Percentiles rank a stretch among this genome's conserved stretches.
These are phyloP conservation scores for Laguncularia racemosa DNA, from an alignment of 345 rosid species.

Conservation along the genomic window DNA sequence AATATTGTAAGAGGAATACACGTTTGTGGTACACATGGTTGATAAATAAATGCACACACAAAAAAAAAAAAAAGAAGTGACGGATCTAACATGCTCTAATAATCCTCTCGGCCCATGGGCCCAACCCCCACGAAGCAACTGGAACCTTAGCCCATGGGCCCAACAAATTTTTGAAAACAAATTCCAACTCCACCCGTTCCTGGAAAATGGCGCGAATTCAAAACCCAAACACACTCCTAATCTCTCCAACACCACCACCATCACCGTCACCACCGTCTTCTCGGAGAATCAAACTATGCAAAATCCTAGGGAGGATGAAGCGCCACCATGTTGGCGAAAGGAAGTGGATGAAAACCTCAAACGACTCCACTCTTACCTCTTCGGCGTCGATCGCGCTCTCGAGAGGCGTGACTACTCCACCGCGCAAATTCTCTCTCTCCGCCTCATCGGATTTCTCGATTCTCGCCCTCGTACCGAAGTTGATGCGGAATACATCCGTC, in stretches of 20 bases:
- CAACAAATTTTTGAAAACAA: not conserved
- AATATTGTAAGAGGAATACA: too few relatives aligned
- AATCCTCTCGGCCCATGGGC: too few relatives aligned
- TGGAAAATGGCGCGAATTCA: conserved; percentile 46
- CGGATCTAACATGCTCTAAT: too few relatives aligned
- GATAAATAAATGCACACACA: too few relatives aligned
- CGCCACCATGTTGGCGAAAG: conserved; percentile 46
- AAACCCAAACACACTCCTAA: not conserved
- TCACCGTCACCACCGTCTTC: conserved; percentile 18
- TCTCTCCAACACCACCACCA: not conserved
- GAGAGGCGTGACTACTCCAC: conserved; percentile 65
- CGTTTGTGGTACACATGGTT: too few relatives aligned
- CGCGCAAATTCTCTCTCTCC: conserved; percentile 66
- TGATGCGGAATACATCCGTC: conserved; percentile 52
- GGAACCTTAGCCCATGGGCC: too few relatives aligned
- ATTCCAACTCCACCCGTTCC: not conserved
- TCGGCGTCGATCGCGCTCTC: conserved; percentile 67
- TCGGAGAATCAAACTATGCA: conserved; percentile 25
- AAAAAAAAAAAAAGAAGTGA: too few relatives aligned
- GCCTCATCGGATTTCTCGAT: conserved; percentile 87
- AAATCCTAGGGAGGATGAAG: conserved; percentile 15
- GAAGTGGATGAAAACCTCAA: conserved; percentile 69
- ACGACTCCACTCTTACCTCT: conserved; percentile 77
- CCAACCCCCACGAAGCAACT: too few relatives aligned
- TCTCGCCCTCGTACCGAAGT: conserved; percentile 48